phyloP scores from a whole-genome alignment of 2,329 filamentous ascomycete species.

The Curvularia spicifera region DNA sequence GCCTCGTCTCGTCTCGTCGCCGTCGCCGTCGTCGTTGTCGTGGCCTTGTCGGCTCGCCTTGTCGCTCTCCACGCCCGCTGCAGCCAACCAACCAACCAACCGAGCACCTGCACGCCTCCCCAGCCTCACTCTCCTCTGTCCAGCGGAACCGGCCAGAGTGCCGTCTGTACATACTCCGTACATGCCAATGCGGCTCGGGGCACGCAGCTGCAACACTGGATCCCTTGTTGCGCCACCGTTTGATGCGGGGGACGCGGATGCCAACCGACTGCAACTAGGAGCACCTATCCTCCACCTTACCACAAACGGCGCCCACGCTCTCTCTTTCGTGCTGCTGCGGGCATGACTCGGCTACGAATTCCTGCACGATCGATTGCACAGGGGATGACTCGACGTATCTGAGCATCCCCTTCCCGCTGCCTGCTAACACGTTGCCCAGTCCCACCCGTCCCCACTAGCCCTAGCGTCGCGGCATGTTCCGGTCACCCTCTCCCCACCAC shows the following conservation, averaged over 20 bases:
- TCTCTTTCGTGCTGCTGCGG: background rate
- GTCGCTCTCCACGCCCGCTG: background rate
- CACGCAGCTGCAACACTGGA: background rate
- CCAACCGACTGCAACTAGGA: background rate
- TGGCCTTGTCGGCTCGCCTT: background rate
- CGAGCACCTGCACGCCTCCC: too few relatives aligned
- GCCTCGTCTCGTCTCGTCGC: too few relatives aligned
- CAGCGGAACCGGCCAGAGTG: too few relatives aligned
- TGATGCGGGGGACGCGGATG: constrained; percentile 6
- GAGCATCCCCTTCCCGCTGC: background rate
- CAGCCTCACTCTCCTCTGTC: too few relatives aligned
- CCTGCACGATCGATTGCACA: constrained; percentile 1
- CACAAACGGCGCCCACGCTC: background rate
- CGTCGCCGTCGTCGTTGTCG: too few relatives aligned
- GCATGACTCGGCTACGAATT: background rate
- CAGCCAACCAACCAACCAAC: too few relatives aligned
- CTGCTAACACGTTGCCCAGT: background rate
- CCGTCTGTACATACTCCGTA: too few relatives aligned
- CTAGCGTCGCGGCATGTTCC: background rate
- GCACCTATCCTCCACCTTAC: background rate
- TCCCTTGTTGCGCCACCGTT: constrained; percentile 2
- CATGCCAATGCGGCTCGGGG: background rate
- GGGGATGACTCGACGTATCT: background rate
- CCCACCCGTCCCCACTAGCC: background rate
- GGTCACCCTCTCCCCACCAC: background rate